Evolutionary conservation across 2,329 filamentous ascomycete genomes (phyloP).

Genomic region (Talaromyces sp.): DNA sequence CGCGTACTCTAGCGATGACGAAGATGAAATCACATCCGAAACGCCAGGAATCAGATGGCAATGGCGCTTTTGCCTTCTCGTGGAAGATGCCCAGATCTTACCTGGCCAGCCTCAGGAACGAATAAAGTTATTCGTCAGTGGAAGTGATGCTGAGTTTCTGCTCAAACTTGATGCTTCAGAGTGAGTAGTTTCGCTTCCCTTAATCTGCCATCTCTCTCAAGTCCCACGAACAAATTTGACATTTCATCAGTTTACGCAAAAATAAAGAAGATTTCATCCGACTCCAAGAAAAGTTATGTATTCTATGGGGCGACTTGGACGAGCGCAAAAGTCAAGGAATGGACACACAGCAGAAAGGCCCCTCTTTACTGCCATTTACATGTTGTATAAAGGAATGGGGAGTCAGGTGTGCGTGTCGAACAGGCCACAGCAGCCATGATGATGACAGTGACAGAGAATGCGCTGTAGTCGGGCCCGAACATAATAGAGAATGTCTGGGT

Average conservation of each 20-base stretch:
- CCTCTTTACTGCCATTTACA: slow-evolving; percentile 60
- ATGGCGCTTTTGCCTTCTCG: slow-evolving; percentile 76
- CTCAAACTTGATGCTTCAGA: slow-evolving; percentile 54
- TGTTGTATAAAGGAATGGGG: slow-evolving; percentile 74
- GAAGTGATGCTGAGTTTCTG: slow-evolving; percentile 54
- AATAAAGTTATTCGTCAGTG: slow-evolving; percentile 68
- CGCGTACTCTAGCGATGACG: slow-evolving; percentile 27
- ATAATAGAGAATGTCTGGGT: slow-evolving; percentile 43
- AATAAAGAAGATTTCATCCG: slow-evolving; percentile 48
- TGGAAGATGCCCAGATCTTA: slow-evolving; percentile 63
- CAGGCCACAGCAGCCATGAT: slow-evolving; percentile 29
- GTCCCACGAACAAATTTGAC: background rate
- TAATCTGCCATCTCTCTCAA: background rate
- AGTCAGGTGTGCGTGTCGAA: slow-evolving; percentile 39
- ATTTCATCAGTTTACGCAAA: slow-evolving; percentile 52
- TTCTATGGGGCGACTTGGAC: slow-evolving; percentile 82
- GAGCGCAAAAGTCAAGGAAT: slow-evolving; percentile 57
- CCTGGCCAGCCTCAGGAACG: slow-evolving; percentile 42
- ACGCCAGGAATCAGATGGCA: slow-evolving; percentile 56
- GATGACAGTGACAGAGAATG: slow-evolving; percentile 24
- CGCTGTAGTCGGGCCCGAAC: slow-evolving; percentile 25
- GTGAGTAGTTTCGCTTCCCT: slow-evolving; percentile 37
- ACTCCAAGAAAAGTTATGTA: slow-evolving; percentile 68
- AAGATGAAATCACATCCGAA: slow-evolving; percentile 20
- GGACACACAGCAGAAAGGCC: slow-evolving; percentile 18